These are phyloP conservation scores for Hevea brasiliensis DNA, from an alignment of 345 rosid species.

Conservation along the genomic window DNA sequence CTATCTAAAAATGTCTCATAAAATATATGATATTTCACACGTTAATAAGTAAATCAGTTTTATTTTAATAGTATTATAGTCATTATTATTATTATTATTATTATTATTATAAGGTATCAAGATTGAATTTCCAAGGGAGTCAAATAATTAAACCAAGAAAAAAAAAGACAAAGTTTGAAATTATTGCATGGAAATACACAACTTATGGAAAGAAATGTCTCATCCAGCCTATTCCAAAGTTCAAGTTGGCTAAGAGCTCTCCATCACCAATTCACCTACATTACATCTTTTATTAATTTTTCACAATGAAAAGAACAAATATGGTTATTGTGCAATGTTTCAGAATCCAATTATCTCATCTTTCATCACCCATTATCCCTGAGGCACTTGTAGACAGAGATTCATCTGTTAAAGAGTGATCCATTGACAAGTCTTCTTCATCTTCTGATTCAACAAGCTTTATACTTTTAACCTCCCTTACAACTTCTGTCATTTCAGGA, in stretches of 20 bases:
- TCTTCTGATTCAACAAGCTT: constrained; percentile 27
- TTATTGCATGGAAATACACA: no score
- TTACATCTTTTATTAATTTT: background rate
- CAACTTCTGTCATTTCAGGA: constrained; percentile 50
- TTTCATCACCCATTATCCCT: constrained; percentile 6
- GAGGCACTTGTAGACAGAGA: constrained; percentile 30
- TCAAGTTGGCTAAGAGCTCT: background rate
- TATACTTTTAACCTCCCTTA: constrained; percentile 35
- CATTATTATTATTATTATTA: no score
- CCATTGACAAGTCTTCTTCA: constrained; percentile 30
- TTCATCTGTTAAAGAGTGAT: constrained; percentile 37
- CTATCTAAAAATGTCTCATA: no score
- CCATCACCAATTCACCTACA: background rate
- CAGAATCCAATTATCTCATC: background rate
- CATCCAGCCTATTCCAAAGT: background rate
- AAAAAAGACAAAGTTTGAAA: no score
- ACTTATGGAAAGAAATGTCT: background rate
- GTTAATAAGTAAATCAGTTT: no score
- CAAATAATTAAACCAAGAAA: no score
- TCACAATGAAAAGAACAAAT: background rate
- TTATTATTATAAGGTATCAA: no score
- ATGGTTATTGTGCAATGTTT: no score
- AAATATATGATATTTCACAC: no score
- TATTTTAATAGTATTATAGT: no score
- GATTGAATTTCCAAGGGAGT: no score